Evolutionary conservation across 2,329 filamentous ascomycete species (phyloP), one percentile per base, ranked within the genome.

Genomic region (Penicillium brevicompactum): DNA sequence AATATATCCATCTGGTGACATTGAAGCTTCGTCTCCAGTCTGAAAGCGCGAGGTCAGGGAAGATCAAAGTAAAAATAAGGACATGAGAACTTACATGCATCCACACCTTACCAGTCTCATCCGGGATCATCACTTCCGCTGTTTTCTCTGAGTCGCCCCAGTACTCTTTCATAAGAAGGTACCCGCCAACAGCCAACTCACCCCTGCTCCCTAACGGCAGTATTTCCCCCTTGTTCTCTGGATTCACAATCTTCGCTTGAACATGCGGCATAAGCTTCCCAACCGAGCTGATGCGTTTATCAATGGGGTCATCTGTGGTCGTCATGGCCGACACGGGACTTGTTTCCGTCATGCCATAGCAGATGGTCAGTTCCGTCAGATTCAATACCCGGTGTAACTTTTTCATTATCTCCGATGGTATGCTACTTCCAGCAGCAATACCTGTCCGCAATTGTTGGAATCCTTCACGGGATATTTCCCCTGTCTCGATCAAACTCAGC

Each of bases 271-370:
- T 85, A 1, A 89, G 79, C n/a, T 82, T 80, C 2, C 94, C 94
- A 1, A 97, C 91, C 3, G 84, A 88, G 38, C 84, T 81, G 49
- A 91, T 88, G 40, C 92, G 82, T 73, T 89, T 89, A 37, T 82
- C 82, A 2, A 91, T 78, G 0, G 90, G 86, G 68, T 96, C 92
- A 16, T 83, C 75, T 0, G 90, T 92, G 0, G 85, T 80, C 0
- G 92, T 96, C 92, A 96, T 96, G 60, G 84, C 85, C 6, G 78
- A 81, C 0, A 84, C 82, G 2, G 79, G 84, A 80, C 67, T 89
- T 59, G 92, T 97, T 75, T 97, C 92, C 1, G 92, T 97, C 92
- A 96, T 96, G 58, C 92, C 92, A 73, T 97, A 97, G 79, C 92
- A 96, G 60, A 96, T 97, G 0, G 92, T 93, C 21, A 97, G 76